Evolutionary conservation across 306 rosid species (phyloP).

Genomic region (Trifolium dubium): DNA sequence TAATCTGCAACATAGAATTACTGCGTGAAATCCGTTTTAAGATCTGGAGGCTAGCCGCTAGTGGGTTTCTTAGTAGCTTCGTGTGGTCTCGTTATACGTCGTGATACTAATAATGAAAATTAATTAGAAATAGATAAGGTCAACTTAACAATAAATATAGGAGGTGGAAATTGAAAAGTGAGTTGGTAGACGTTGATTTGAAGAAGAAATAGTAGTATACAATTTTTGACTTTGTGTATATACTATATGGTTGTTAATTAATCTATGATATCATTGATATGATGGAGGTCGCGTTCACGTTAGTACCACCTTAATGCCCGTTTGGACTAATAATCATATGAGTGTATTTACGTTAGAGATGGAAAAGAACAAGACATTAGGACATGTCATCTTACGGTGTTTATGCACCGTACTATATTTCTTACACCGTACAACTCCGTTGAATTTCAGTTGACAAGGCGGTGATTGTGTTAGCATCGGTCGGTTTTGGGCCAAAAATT

Average conservation of each 20-base stretch:
- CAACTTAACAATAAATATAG: slow-evolving; percentile 45
- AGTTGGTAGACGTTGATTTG: slow-evolving; percentile 48
- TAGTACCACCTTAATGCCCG: slow-evolving; percentile 36
- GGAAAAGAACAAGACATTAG: neutral
- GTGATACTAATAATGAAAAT: slow-evolving; percentile 24
- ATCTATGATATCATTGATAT: neutral
- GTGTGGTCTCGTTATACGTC: slow-evolving; percentile 36
- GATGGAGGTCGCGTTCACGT: slow-evolving; percentile 47
- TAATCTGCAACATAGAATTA: too few species aligned
- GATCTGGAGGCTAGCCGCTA: neutral
- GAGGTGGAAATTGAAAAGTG: slow-evolving; percentile 27
- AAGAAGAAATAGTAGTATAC: slow-evolving; percentile 34
- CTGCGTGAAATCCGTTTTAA: too few species aligned
- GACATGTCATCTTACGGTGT: slow-evolving; percentile 46
- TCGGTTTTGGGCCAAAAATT: too few species aligned
- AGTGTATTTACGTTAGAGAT: slow-evolving; percentile 35
- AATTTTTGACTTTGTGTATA: slow-evolving; percentile 50
- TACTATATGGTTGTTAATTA: neutral
- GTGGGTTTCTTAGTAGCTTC: slow-evolving; percentile 56
- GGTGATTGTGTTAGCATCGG: neutral
- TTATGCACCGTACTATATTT: slow-evolving; percentile 61
- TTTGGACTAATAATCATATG: slow-evolving; percentile 57
- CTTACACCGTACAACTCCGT: slow-evolving; percentile 59
- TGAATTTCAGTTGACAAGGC: slow-evolving; percentile 24
- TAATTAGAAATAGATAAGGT: slow-evolving; percentile 29